A percentile compares a stretch with the other conserved stretches of the same genome.
phyloP scores from a whole-genome alignment of 2,329 filamentous ascomycete genomes.

The Colletotrichum camelliae region DNA sequence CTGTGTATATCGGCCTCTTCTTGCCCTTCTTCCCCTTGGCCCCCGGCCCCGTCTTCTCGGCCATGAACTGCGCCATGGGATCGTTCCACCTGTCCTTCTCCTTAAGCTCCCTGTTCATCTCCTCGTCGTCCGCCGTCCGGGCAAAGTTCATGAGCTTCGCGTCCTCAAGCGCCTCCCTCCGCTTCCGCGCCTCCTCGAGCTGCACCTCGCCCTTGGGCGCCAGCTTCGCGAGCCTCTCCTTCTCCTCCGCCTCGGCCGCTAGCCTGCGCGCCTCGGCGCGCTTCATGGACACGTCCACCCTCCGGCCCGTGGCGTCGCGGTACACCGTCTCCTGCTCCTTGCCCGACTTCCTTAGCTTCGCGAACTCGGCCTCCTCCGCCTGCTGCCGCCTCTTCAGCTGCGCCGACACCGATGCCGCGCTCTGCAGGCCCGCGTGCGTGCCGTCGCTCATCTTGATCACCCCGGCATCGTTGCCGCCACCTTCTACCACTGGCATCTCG shows the following conservation, averaged over 20 bases:
- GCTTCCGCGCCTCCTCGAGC: constrained; percentile 66
- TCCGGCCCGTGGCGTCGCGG: constrained; percentile 90
- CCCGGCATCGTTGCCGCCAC: constrained; percentile 44
- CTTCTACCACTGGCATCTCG: constrained; percentile 51
- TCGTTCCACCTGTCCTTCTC: constrained; percentile 87
- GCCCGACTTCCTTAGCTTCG: constrained; percentile 44
- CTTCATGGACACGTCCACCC: constrained; percentile 92
- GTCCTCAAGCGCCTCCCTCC: constrained; percentile 75
- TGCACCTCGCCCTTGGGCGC: constrained; percentile 88
- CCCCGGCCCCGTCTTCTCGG: constrained; percentile 45
- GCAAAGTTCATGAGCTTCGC: constrained; percentile 84
- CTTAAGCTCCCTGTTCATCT: constrained; percentile 84
- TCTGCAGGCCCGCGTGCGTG: constrained; percentile 86
- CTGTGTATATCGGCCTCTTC: constrained; percentile 74
- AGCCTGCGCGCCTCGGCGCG: constrained; percentile 80
- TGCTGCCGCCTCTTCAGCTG: constrained; percentile 70
- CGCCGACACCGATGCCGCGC: constrained; percentile 76
- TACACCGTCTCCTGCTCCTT: constrained; percentile 85
- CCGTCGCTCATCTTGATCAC: constrained; percentile 83
- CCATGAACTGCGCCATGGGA: constrained; percentile 83
- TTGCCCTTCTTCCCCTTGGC: constrained; percentile 32
- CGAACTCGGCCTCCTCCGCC: constrained; percentile 63
- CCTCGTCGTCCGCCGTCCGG: constrained; percentile 80
- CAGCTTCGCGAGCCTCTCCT: constrained; percentile 70
- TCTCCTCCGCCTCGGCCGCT: constrained; percentile 70